These are phyloP conservation scores for Fusarium coicis DNA, from an alignment of 2,329 filamentous ascomycete species.

Conservation along the genomic window DNA sequence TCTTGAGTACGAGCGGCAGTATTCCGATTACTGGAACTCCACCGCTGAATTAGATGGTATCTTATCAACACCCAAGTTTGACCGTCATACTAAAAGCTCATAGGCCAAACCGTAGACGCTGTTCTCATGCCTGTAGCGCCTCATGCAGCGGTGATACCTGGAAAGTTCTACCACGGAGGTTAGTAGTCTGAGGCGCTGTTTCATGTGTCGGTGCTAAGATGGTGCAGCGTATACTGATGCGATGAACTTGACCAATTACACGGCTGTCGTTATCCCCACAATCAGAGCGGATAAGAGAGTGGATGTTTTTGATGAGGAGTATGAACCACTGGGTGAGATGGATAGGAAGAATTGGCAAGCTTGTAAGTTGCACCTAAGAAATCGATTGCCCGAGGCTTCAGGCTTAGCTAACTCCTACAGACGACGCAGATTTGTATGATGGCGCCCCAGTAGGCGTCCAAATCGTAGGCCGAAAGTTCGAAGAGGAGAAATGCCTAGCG, in stretches of 20 bases:
- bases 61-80: no score
- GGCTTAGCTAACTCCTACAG: not conserved
- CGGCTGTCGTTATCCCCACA: constrained; percentile 63
- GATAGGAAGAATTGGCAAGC: constrained; percentile 58
- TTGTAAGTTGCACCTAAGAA: constrained; percentile 54
- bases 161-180: constrained; percentile 54
- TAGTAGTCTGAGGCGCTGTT: not conserved
- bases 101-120: constrained; percentile 62
- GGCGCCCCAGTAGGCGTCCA: constrained; percentile 29
- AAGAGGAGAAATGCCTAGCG: constrained; percentile 33
- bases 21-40: constrained; percentile 73
- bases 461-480: constrained; percentile 23
- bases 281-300: constrained; percentile 62
- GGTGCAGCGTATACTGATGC: constrained; percentile 47
- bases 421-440: constrained; percentile 12
- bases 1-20: constrained; percentile 65
- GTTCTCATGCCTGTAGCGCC: constrained; percentile 62
- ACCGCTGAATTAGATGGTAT: constrained; percentile 59
- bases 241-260: constrained; percentile 68
- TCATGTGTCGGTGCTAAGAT: not conserved
- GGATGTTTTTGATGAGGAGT: constrained; percentile 55
- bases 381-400: not conserved
- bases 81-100: no score
- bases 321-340: constrained; percentile 52
- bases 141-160: constrained; percentile 59